Evolutionary conservation across 2,329 filamentous ascomycete species (phyloP), one percentile per base, ranked within the genome.

Genomic region (Aspergillus ruber): DNA sequence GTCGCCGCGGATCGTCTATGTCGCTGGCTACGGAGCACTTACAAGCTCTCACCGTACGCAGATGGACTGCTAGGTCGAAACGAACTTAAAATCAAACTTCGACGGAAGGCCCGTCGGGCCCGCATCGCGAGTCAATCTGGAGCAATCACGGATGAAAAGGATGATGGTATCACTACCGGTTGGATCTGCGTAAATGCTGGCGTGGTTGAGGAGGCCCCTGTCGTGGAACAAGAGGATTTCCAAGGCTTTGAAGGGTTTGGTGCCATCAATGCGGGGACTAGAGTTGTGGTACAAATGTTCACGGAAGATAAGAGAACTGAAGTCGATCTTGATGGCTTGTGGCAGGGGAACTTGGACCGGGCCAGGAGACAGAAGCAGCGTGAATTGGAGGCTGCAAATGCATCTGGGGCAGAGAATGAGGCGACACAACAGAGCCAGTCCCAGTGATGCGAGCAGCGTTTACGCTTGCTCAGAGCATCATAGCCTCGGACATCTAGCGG

Each of bases 121-220:
- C 89, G 88, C 66, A 74, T 96, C 51, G 73, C 95, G 56, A 89
- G 87, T 12, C 86, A 80, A 50, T 80, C 82, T 0, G 82, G 83
- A n/a, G 76, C 79, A 42, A 71, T 74, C 42, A 55, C 69, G 6
- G 66, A 70, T 35, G 74, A 81, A 5, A 80, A 81, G 9, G 90
- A 95, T 57, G 88, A 96, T 61, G 91, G 90, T 2, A 87, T 95
- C 45, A 84, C 86, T 10, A 96, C 91, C 1, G 90, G 90, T 8
- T 98, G 93, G 93, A 86, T 98, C 17, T 98, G 93, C 68, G 87
- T 97, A 51, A 94, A 95, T 63, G 79, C 93, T 8, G 88, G 88
- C 4, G 80, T 80, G 13, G 77, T 89, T 1, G 80, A 85, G 39
- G 78, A 79, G 18, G 73, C 56, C 2, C 51, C 56, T 36, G 57